Evolutionary conservation across 352 stramenopile genomes (phyloP), one percentile per base, ranked within the genome.

Genomic region (Elongisporangium prolatum): DNA sequence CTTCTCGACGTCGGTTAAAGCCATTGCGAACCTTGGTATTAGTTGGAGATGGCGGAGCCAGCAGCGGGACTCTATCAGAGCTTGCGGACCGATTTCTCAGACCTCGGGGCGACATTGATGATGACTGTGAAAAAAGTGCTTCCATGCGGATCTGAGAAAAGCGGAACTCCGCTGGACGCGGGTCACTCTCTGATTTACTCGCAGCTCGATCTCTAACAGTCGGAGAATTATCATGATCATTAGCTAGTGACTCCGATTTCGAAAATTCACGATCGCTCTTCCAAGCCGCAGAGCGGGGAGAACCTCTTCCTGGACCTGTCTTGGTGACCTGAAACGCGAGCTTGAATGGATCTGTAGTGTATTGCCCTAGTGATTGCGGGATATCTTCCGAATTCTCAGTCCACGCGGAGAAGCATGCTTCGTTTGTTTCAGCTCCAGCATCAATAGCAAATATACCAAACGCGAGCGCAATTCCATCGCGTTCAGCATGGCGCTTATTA

Each of bases 71-170:
- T 56, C 17, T 59, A 61, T 47, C 21, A 58, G 51, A 61, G 54
- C 49, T 49, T 73, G 52, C 52, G 73, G 70, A 4, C 13, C 49
- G 2, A 47, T 52, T 1, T 9, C 51, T 4, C 56, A 50, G 7
- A 54, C 61, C 16, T 14, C 56, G 50, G 14, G 52, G 56, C 20
- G 61, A 67, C 6, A 49, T 38, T 11, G 59, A 28, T 21, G 37
- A 55, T 1, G 59, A 22, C 10, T 74, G 57, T 10, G 78, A 72
- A 52, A 89, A 93, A 13, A 93, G 72, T 40, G 84, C 81, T 48
- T 90, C 79, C 75, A 89, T 87, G 44, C 84, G 74, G 59, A 93
- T 91, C 21, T 81, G 69, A 8, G 84, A 93, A 57, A 83, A 84
- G 13, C 80, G 72, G 48, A 90, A 90, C 48, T 81, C 70, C n/a